A percentile compares a stretch with the other conserved stretches of the same genome.
Conservation (phyloP, 345 rosid species). For the Arabis hirsuta region DNA sequence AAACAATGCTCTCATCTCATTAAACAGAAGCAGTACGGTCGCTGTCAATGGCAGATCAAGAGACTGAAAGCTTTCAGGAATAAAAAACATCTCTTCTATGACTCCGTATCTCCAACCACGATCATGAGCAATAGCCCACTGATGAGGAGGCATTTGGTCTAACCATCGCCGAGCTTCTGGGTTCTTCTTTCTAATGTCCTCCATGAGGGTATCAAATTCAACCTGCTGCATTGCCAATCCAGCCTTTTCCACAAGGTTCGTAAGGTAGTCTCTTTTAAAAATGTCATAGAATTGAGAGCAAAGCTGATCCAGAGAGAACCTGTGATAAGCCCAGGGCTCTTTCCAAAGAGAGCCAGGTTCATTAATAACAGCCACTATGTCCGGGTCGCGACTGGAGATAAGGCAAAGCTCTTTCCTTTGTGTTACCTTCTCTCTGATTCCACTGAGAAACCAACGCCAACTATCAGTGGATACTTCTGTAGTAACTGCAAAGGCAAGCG, state of each 20-base stretch:
- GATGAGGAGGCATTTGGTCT: slow-evolving; percentile 1
- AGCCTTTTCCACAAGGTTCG: background rate
- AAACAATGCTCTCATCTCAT: too few relatives aligned
- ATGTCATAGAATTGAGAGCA: background rate
- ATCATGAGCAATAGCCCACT: slow-evolving; percentile 34
- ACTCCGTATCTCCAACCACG: slow-evolving; percentile 4
- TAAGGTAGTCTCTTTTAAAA: too few relatives aligned
- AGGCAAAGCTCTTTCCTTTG: slow-evolving; percentile 28
- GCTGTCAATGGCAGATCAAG: background rate
- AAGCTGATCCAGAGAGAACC: background rate
- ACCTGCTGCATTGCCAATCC: background rate
- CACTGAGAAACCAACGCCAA: slow-evolving; percentile 20
- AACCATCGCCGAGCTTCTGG: slow-evolving; percentile 13
- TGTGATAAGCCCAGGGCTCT: slow-evolving; percentile 30
- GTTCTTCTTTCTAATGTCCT: background rate
- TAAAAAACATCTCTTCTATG: background rate
- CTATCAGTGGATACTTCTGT: background rate
- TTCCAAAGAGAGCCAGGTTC: background rate
- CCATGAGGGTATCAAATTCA: slow-evolving; percentile 10
- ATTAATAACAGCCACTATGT: slow-evolving; percentile 23
- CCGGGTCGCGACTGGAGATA: slow-evolving; percentile 19
- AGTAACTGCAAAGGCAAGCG: slow-evolving; percentile 18
- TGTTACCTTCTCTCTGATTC: slow-evolving; percentile 30
- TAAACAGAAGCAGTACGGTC: too few relatives aligned
- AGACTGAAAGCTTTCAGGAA: background rate